Base-by-base conservation (phyloP, 2,329 filamentous ascomycete genomes). In the Knufia petricola region DNA sequence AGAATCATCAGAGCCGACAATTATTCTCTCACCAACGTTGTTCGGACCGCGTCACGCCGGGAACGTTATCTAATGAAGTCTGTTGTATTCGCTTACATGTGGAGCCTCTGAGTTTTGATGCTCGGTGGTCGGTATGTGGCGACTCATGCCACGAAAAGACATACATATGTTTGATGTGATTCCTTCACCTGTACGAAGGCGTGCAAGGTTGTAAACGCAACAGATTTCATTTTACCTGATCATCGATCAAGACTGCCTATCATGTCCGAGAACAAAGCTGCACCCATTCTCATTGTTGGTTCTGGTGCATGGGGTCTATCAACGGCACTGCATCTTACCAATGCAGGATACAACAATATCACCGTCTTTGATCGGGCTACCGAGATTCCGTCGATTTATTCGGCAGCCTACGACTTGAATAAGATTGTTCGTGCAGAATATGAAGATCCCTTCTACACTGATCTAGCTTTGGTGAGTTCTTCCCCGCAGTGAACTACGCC, bases 261-360 rank as follows among this genome's bases (percentile, higher is more conserved):
- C 28, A 57, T 57, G 53, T 8, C 42, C 15, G 10, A 13, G 3
- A 38, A 54, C 30, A 57, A 52, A 21, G 17, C 21, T 17, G 48
- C 46, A 31, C 40, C 59, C 19, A 60, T 75, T 38, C 61, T 72
- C 15, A 63, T 74, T 23, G 67, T 73, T n/a, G 73, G 73, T 24
- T 72, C 69, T 8, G 70, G 70, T 37, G 70, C 69, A 4, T 67
- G 70, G 50, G 70, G 71, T 10, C 65, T 69, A 2, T 72, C 69
- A 4, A 73, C 71, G 0, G 70, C 70, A 2, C 59, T 73, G 13
- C 70, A 73, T 56, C 66, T 73, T 1, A 42, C 67, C 32, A 63
- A 69, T 7, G 56, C 59, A 3, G 70, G 70, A 4, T 72, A 72
- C 54, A 67, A 66, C 0, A 70, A 73, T 45, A 65, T 73, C 46